phyloP scores from a whole-genome alignment of 2,329 filamentous ascomycete genomes.

The Pleoardoris graminearum region DNA sequence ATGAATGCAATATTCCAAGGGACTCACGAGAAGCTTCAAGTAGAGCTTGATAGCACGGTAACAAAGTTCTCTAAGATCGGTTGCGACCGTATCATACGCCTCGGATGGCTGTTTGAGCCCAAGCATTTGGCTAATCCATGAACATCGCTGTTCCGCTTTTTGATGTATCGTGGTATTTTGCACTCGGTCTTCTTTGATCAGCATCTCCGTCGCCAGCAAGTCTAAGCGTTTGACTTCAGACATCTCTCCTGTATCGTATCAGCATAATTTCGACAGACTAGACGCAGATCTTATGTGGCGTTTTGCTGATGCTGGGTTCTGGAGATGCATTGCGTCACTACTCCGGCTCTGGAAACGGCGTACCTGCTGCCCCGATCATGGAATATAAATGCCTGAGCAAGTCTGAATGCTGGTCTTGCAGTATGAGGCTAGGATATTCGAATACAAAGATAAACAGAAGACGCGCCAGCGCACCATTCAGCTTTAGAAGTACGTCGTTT shows the following conservation, averaged over 20 bases:
- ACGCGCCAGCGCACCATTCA: not conserved
- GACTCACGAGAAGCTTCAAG: slow-evolving; percentile 6
- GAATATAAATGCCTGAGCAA: slow-evolving; percentile 4
- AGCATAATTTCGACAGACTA: not conserved
- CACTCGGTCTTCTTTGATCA: slow-evolving; percentile 1
- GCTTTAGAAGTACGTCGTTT: not conserved
- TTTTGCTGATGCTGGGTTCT: too few species aligned
- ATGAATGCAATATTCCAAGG: slow-evolving; percentile 7
- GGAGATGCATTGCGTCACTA: too few species aligned
- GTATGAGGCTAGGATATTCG: not conserved
- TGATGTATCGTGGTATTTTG: not conserved
- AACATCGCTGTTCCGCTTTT: not conserved
- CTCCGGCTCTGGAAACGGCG: not conserved
- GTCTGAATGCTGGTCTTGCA: slow-evolving; percentile 1
- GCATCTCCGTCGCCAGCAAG: slow-evolving; percentile 4
- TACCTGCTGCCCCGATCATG: slow-evolving; percentile 8
- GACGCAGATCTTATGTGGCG: not conserved
- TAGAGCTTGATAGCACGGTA: slow-evolving; percentile 8
- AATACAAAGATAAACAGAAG: slow-evolving; percentile 5
- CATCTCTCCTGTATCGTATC: slow-evolving; percentile 1
- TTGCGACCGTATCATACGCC: not conserved
- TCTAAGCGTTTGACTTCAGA: slow-evolving; percentile 6
- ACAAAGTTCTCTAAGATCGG: slow-evolving; percentile 1
- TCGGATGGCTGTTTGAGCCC: not conserved
- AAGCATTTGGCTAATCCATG: slow-evolving; percentile 4